Evolutionary conservation across 768 basidiomycete species (phyloP).

Genomic region (Clavulina sp.): DNA sequence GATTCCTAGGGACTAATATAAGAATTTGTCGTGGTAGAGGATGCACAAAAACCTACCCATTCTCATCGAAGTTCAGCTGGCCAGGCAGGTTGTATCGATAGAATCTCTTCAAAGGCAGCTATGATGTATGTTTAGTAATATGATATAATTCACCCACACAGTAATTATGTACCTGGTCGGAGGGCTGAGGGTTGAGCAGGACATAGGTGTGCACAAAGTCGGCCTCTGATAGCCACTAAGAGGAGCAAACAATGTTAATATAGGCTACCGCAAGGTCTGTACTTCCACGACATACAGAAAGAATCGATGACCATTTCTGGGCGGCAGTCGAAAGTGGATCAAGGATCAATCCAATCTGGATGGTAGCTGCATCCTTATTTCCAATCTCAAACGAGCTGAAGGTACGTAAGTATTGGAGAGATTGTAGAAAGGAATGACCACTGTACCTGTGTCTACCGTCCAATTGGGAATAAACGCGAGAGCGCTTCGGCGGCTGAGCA

Average conservation of each 20-base stretch:
- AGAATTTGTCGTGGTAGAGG: not conserved
- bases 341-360: slow-evolving; percentile 52
- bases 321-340: slow-evolving; percentile 75
- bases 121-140: slow-evolving; percentile 39
- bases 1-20: not conserved
- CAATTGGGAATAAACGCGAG: not conserved
- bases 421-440: not conserved
- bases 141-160: not conserved
- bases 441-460: not conserved
- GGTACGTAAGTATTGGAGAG: not conserved
- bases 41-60: slow-evolving; percentile 35
- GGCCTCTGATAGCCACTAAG: slow-evolving; percentile 51
- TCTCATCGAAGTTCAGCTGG: slow-evolving; percentile 40
- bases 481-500: slow-evolving; percentile 25
- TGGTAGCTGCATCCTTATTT: slow-evolving; percentile 44
- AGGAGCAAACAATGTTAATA: slow-evolving; percentile 3
- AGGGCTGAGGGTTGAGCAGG: not conserved
- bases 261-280: not conserved
- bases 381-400: slow-evolving; percentile 53
- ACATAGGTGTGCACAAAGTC: slow-evolving; percentile 29
- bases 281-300: slow-evolving; percentile 34
- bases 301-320: slow-evolving; percentile 69
- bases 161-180: not conserved
- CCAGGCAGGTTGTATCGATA: slow-evolving; percentile 62
- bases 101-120: slow-evolving; percentile 86